phyloP scores from a whole-genome alignment of 306 rosid species.

The Gleditsia sinensis region DNA sequence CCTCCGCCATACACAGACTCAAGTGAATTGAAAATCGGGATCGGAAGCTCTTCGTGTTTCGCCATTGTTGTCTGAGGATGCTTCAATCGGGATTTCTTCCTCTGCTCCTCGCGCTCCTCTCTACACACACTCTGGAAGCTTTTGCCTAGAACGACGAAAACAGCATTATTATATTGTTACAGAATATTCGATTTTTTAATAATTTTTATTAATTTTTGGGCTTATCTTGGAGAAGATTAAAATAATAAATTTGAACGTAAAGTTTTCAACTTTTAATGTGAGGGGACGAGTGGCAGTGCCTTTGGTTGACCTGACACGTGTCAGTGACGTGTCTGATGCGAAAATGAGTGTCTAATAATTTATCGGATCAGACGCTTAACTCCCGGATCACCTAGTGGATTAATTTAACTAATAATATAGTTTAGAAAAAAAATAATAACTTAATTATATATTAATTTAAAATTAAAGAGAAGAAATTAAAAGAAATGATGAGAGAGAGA shows the following conservation, averaged over 20 bases:
- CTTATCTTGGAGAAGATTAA: no score
- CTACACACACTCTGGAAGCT: neutral
- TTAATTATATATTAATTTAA: no score
- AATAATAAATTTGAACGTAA: neutral
- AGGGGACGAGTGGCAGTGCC: neutral
- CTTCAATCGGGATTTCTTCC: neutral
- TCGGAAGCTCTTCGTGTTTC: conserved; percentile 83
- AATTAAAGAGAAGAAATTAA: no score
- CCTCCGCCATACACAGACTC: conserved; percentile 71
- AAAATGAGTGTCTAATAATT: no score
- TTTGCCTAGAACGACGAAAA: neutral
- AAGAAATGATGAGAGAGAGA: no score
- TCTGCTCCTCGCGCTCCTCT: neutral
- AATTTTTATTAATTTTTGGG: no score
- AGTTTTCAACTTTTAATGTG: neutral
- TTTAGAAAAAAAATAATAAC: no score
- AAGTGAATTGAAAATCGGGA: conserved; percentile 65
- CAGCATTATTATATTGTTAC: neutral
- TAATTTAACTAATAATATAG: no score
- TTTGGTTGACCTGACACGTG: conserved; percentile 21
- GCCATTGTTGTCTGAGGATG: conserved; percentile 45
- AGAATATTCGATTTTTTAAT: neutral
- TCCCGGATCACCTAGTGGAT: neutral
- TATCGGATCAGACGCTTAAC: neutral
- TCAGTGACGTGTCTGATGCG: neutral